Conservation (phyloP, 768 basidiomycete species). For the Grammothele lineata region DNA sequence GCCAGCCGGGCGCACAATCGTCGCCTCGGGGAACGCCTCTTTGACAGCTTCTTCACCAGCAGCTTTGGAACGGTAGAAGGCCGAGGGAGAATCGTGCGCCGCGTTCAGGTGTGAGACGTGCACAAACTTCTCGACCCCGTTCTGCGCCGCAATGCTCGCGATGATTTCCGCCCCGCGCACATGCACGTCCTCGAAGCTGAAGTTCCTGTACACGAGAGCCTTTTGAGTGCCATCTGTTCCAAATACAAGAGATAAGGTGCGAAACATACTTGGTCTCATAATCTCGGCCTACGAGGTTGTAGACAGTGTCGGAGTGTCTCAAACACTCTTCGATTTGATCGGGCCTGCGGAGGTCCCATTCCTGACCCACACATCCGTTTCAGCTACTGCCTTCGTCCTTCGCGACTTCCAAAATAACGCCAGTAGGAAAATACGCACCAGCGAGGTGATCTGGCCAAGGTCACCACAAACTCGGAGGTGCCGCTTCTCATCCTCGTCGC, state of each 20-base stretch:
- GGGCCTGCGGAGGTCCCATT: slow-evolving; percentile 93
- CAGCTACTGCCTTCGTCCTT: slow-evolving; percentile 15
- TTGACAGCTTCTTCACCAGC: slow-evolving; percentile 87
- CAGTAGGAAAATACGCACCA: slow-evolving; percentile 49
- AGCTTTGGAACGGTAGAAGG: slow-evolving; percentile 85
- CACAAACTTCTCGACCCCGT: slow-evolving; percentile 79
- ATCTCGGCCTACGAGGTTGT: slow-evolving; percentile 92
- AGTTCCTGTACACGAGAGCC: slow-evolving; percentile 64
- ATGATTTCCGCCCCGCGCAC: slow-evolving; percentile 80
- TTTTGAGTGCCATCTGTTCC: too few relatives aligned
- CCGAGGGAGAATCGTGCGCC: slow-evolving; percentile 67
- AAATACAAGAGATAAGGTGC: too few relatives aligned
- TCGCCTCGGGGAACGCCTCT: slow-evolving; percentile 78
- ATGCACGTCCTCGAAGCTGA: slow-evolving; percentile 76
- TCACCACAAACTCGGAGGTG: slow-evolving; percentile 93
- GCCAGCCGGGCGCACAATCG: slow-evolving; percentile 78
- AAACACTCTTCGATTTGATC: slow-evolving; percentile 91
- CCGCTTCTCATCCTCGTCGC: slow-evolving; percentile 90
- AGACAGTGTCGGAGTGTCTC: slow-evolving; percentile 92
- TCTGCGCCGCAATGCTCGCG: slow-evolving; percentile 73
- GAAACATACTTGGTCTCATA: slow-evolving; percentile 85
- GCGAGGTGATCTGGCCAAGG: slow-evolving; percentile 90
- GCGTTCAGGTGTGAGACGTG: slow-evolving; percentile 97
- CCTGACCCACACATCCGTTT: slow-evolving; percentile 41
- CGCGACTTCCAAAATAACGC: not conserved